Conservation (phyloP, 2,329 filamentous ascomycete species). For the Ophiostoma perfectum region DNA sequence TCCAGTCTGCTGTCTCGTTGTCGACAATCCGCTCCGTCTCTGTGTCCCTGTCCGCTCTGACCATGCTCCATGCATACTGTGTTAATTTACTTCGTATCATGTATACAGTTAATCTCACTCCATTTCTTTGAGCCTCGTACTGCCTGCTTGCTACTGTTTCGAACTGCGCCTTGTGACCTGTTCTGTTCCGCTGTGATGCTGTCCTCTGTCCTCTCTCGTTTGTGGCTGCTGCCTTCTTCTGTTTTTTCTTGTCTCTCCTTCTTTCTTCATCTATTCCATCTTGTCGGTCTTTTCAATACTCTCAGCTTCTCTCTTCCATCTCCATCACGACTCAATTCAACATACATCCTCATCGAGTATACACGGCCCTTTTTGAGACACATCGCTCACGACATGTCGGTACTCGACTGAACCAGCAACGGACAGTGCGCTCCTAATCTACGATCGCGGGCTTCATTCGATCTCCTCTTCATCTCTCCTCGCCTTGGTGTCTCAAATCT, state of each 20-base stretch:
- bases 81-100: background rate
- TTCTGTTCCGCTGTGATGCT: background rate
- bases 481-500: too few species aligned
- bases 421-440: too few species aligned
- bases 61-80: background rate
- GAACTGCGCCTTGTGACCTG: background rate
- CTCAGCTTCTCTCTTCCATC: too few species aligned
- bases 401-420: too few species aligned
- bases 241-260: background rate
- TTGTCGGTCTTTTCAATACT: too few species aligned
- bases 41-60: constrained; percentile 1
- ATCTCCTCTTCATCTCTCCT: too few species aligned
- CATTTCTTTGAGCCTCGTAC: background rate
- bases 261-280: background rate
- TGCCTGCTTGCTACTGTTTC: background rate
- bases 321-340: too few species aligned
- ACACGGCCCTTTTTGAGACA: too few species aligned
- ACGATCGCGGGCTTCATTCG: too few species aligned
- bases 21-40: background rate
- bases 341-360: too few species aligned
- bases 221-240: background rate
- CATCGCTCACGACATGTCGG: too few species aligned
- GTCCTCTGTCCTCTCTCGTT: background rate
- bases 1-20: too few species aligned
- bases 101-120: background rate